phyloP scores from a whole-genome alignment of 805 yeast genomes.

The Candida nemodendra region DNA sequence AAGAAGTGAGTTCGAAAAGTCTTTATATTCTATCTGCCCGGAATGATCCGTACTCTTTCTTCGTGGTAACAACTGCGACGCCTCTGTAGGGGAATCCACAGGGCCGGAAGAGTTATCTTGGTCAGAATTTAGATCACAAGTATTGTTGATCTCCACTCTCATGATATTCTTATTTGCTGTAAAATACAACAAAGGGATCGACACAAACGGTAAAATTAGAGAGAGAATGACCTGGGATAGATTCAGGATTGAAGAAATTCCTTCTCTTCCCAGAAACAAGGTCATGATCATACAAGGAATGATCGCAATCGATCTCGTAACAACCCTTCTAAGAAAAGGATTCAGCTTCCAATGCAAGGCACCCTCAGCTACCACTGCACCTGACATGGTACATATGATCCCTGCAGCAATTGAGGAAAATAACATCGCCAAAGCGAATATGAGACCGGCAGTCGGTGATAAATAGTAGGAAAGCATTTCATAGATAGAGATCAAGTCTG shows the following conservation, averaged over 20 bases:
- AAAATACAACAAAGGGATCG: slow-evolving; percentile 83
- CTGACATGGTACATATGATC: slow-evolving; percentile 88
- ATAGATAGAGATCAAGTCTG: slow-evolving; percentile 80
- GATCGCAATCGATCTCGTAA: slow-evolving; percentile 76
- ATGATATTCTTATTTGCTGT: slow-evolving; percentile 70
- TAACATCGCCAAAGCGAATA: slow-evolving; percentile 81
- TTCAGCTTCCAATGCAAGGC: slow-evolving; percentile 75
- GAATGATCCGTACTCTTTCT: slow-evolving; percentile 14
- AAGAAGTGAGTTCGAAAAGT: slow-evolving; percentile 63
- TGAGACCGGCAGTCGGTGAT: slow-evolving; percentile 76
- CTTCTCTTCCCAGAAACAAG: slow-evolving; percentile 67
- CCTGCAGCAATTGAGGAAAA: slow-evolving; percentile 91
- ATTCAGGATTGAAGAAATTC: slow-evolving; percentile 70
- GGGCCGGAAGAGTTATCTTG: not conserved
- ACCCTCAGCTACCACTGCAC: slow-evolving; percentile 91
- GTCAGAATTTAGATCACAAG: not conserved
- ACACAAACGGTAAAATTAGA: slow-evolving; percentile 74
- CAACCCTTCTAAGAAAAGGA: slow-evolving; percentile 78
- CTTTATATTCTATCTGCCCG: slow-evolving; percentile 33
- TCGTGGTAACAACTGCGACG: slow-evolving; percentile 8
- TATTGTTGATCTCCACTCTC: slow-evolving; percentile 47
- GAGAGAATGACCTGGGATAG: slow-evolving; percentile 86
- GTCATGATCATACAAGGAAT: slow-evolving; percentile 79
- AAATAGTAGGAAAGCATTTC: slow-evolving; percentile 56
- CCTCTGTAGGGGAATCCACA: slow-evolving; percentile 1